These are phyloP conservation scores for Pythium rishiriense DNA, from an alignment of 352 stramenopile genomes.

Conservation along the genomic window DNA sequence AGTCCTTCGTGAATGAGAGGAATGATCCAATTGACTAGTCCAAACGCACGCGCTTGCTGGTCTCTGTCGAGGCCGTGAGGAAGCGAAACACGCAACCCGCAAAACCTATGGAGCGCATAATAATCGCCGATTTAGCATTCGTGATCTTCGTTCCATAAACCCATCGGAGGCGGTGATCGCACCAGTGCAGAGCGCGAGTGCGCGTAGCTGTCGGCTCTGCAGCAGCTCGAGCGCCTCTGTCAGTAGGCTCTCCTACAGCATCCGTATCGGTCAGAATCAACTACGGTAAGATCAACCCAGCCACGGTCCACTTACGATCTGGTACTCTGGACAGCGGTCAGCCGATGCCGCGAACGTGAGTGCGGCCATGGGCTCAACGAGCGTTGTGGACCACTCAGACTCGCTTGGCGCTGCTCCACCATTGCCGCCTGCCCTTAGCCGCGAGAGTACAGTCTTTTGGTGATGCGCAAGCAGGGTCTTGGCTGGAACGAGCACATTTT, in stretches of 20 bases:
- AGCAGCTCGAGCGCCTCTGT: slow-evolving; percentile 55
- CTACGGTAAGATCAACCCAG: neutral
- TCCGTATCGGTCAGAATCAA: neutral
- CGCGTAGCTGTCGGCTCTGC: slow-evolving; percentile 42
- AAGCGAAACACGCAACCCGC: slow-evolving; percentile 59
- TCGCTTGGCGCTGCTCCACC: slow-evolving; percentile 36
- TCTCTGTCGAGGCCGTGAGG: slow-evolving; percentile 50
- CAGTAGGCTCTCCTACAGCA: slow-evolving; percentile 54
- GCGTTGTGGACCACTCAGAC: slow-evolving; percentile 47
- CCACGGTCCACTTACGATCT: slow-evolving; percentile 39
- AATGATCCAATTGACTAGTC: neutral
- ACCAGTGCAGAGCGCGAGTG: slow-evolving; percentile 54
- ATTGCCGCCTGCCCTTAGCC: slow-evolving; percentile 33
- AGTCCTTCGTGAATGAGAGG: too few species aligned
- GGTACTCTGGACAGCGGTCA: slow-evolving; percentile 59
- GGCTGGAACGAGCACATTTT: slow-evolving; percentile 39
- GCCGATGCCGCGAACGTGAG: slow-evolving; percentile 64
- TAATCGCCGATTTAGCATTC: neutral
- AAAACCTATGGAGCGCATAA: slow-evolving; percentile 41
- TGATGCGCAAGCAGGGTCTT: slow-evolving; percentile 57
- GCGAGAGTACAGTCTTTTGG: slow-evolving; percentile 40
- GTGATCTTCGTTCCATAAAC: neutral
- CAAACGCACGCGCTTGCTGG: slow-evolving; percentile 55
- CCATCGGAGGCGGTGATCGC: neutral
- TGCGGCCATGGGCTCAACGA: slow-evolving; percentile 59